Evolutionary conservation across 139 green algal genomes (phyloP).

Genomic region (Yamagishiella unicocca): DNA sequence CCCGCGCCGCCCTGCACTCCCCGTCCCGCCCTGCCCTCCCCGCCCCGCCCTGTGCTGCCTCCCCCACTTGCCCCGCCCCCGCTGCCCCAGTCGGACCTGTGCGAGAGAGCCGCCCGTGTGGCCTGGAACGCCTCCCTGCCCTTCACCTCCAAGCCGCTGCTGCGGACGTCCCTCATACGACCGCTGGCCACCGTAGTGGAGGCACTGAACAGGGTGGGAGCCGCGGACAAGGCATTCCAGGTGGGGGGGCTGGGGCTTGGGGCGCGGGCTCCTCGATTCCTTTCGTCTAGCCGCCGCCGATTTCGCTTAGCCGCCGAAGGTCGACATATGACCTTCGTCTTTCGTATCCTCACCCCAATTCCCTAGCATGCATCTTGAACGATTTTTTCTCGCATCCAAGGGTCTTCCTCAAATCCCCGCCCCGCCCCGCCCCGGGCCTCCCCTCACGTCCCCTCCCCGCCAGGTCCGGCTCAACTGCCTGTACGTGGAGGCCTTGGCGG

Average conservation of each 20-base stretch:
- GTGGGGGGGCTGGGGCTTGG: too few relatives aligned
- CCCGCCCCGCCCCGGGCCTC: not conserved
- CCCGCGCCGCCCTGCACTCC: too few relatives aligned
- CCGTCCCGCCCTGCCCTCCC: too few relatives aligned
- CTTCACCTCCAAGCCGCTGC: slow-evolving; percentile 60
- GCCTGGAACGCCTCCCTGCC: slow-evolving; percentile 59
- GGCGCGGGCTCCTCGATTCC: too few relatives aligned
- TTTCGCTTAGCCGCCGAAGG: too few relatives aligned
- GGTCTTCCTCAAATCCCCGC: not conserved
- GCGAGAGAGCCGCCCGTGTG: slow-evolving; percentile 32
- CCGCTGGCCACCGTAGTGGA: slow-evolving; percentile 39
- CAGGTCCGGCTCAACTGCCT: slow-evolving; percentile 69
- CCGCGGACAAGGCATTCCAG: slow-evolving; percentile 63
- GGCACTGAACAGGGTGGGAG: slow-evolving; percentile 54
- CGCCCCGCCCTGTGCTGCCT: too few relatives aligned
- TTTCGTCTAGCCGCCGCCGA: too few relatives aligned
- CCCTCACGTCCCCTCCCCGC: not conserved
- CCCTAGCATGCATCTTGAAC: too few relatives aligned
- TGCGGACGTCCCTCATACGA: slow-evolving; percentile 40
- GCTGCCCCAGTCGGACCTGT: slow-evolving; percentile 24
- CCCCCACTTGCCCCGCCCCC: not conserved
- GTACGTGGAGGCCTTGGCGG: slow-evolving; percentile 62
- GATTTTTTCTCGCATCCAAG: too few relatives aligned
- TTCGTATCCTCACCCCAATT: too few relatives aligned
- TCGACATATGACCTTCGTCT: too few relatives aligned